Evolutionary conservation across 352 stramenopile species (phyloP), one percentile per base, ranked within the genome.

Genomic region (Phytopythium oedochilum): DNA sequence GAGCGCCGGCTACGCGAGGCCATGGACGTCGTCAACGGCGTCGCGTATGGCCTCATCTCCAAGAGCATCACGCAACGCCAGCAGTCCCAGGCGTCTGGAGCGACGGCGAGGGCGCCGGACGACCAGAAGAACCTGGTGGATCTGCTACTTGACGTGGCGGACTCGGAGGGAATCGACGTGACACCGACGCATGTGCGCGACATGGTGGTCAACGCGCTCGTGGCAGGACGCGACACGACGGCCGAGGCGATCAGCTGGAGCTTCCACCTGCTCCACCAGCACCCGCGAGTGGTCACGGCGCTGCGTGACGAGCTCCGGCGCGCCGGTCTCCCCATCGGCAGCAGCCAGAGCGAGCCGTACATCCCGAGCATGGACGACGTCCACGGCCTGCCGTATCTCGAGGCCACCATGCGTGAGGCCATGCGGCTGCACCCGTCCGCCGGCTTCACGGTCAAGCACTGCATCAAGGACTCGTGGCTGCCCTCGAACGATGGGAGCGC

Each of bases 171-270:
- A 3, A 42, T 66, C 26, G 45, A 53, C 2, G 58, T 81, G 7
- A 28, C 46, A 5, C 69, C 69, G 4, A 64, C 44, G 14, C 75
- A 77, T 20, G 59, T 91, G 36, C 73, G 73, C 20, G 78, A 90
- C 46, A 81, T 92, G 42, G 66, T 88, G 4, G 59, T 92, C 6
- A 83, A 68, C 18, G 75, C 86, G 10, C 46, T 90, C 9, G 64
- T 92, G 34, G 83, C 78, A 22, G 83, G 83, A 0, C 69, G 78
- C 45, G 81, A 92, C 64, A 90, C 83, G 1, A 86, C 82, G 8
- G 70, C 77, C 2, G 64, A 71, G 42, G 60, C 72, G 4, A 20
- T 89, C 53, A 75, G 61, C 20, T 89, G 78, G 78, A 51, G 80
- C 22, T 68, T 86, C 43, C 81, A 79, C 55, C 47, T 68, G 31